phyloP scores from a whole-genome alignment of 768 basidiomycete genomes.

The Gymnopilus junonius region DNA sequence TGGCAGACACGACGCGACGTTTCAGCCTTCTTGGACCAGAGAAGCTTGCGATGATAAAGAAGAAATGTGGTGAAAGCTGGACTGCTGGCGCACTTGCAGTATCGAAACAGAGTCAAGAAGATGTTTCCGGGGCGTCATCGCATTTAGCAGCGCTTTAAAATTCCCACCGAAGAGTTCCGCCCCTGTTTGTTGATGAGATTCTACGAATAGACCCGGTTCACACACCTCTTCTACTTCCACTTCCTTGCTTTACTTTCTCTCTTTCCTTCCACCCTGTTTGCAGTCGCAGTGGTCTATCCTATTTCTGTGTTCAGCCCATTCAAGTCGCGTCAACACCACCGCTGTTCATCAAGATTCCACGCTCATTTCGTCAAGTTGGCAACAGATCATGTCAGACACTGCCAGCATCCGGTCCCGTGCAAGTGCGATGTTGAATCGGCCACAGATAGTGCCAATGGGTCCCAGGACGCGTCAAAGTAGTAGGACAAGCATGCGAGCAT shows the following conservation, averaged over 20 bases:
- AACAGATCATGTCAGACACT: constrained; percentile 34
- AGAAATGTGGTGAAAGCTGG: not conserved
- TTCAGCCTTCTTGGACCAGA: not conserved
- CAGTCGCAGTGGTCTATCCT: not conserved
- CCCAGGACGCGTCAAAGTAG: constrained; percentile 29
- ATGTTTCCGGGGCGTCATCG: not conserved
- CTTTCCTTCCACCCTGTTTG: not conserved
- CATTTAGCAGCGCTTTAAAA: not conserved
- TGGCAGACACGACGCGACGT: not conserved
- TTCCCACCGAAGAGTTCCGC: not conserved
- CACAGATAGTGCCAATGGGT: constrained; percentile 28
- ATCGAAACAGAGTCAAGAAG: not conserved
- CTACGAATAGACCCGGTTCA: constrained; percentile 6
- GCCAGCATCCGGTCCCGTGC: constrained; percentile 26
- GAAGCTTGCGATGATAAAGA: not conserved
- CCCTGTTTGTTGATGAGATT: constrained; percentile 2
- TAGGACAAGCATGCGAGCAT: constrained; percentile 21
- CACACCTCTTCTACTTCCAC: not conserved
- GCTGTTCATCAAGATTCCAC: not conserved
- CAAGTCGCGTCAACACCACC: not conserved
- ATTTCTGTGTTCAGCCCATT: not conserved
- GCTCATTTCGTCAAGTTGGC: not conserved
- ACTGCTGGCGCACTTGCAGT: too few relatives aligned
- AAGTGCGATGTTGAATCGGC: constrained; percentile 31
- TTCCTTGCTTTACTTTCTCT: not conserved